These are phyloP conservation scores for Aspergillus thermomutatus DNA, from an alignment of 2,329 filamentous ascomycete species.

Conservation along the genomic window DNA sequence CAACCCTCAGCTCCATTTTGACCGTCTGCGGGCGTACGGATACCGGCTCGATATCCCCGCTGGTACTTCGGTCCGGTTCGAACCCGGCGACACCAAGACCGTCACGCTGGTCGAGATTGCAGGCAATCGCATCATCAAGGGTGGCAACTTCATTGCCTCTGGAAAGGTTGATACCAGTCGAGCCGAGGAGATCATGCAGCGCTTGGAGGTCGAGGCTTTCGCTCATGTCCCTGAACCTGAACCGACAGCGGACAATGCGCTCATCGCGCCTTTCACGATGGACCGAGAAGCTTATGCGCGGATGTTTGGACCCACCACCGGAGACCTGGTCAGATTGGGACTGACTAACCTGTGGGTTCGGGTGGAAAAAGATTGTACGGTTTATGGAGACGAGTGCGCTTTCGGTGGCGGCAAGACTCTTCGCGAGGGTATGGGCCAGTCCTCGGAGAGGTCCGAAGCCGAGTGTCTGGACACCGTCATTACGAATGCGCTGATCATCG, in stretches of 20 bases:
- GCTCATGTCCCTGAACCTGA: slow-evolving; percentile 71
- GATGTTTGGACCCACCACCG: slow-evolving; percentile 92
- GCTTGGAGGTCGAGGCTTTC: slow-evolving; percentile 71
- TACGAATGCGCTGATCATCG: slow-evolving; percentile 83
- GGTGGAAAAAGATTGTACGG: slow-evolving; percentile 80
- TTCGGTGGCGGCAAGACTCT: slow-evolving; percentile 95
- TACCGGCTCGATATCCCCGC: slow-evolving; percentile 86
- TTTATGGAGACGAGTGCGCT: slow-evolving; percentile 88
- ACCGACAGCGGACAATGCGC: slow-evolving; percentile 54
- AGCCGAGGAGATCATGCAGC: slow-evolving; percentile 62
- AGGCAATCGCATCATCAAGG: slow-evolving; percentile 73
- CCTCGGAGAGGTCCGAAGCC: slow-evolving; percentile 68
- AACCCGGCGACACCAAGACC: slow-evolving; percentile 88
- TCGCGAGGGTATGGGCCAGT: slow-evolving; percentile 93
- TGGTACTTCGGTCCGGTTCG: slow-evolving; percentile 88
- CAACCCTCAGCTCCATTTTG: slow-evolving; percentile 88
- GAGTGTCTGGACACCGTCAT: slow-evolving; percentile 81
- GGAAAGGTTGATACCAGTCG: slow-evolving; percentile 66
- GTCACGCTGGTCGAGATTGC: slow-evolving; percentile 87
- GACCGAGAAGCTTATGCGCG: slow-evolving; percentile 73
- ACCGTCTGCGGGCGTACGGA: slow-evolving; percentile 77
- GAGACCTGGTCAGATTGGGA: slow-evolving; percentile 78
- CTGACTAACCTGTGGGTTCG: slow-evolving; percentile 85
- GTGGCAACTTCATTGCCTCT: slow-evolving; percentile 76
- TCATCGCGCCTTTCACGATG: slow-evolving; percentile 65